phyloP scores from a whole-genome alignment of 441 rosid genomes.

The Kokia cookei region DNA sequence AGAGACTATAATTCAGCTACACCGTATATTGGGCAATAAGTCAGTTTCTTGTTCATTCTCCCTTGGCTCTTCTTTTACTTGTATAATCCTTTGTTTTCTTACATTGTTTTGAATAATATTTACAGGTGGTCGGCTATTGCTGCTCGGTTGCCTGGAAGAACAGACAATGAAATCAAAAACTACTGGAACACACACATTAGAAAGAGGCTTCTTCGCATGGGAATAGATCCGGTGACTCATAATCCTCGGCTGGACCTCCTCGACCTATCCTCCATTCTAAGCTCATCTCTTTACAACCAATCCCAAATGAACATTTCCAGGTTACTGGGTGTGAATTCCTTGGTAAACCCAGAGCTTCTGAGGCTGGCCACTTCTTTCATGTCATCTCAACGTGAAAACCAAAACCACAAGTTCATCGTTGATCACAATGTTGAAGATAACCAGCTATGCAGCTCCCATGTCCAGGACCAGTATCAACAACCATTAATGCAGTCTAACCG shows the following conservation, averaged over 20 bases:
- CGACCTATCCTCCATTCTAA: conserved; percentile 59
- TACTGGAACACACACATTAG: conserved; percentile 94
- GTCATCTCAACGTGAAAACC: conserved; percentile 38
- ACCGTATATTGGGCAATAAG: conserved; percentile 61
- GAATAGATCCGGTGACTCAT: conserved; percentile 91
- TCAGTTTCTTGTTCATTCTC: conserved; percentile 10
- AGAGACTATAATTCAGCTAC: conserved; percentile 55
- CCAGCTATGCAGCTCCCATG: conserved; percentile 21
- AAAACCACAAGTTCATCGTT: conserved; percentile 12
- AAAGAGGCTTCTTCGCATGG: conserved; percentile 73
- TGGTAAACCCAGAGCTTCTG: conserved; percentile 51
- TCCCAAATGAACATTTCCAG: conserved; percentile 43
- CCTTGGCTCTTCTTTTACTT: not conserved
- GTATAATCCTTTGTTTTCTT: not conserved
- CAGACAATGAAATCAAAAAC: conserved; percentile 89
- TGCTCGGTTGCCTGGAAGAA: conserved; percentile 81
- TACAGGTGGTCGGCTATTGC: conserved; percentile 92
- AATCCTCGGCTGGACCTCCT: conserved; percentile 80
- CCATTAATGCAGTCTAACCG: conserved; percentile 18
- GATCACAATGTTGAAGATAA: conserved; percentile 29
- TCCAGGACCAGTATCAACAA: conserved; percentile 26
- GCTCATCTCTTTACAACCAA: conserved; percentile 44
- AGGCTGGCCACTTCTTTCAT: conserved; percentile 46
- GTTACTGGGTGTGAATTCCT: conserved; percentile 37
- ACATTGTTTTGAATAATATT: not conserved